Conservation (phyloP, 768 basidiomycete genomes). For the Termitomyces sp. region DNA sequence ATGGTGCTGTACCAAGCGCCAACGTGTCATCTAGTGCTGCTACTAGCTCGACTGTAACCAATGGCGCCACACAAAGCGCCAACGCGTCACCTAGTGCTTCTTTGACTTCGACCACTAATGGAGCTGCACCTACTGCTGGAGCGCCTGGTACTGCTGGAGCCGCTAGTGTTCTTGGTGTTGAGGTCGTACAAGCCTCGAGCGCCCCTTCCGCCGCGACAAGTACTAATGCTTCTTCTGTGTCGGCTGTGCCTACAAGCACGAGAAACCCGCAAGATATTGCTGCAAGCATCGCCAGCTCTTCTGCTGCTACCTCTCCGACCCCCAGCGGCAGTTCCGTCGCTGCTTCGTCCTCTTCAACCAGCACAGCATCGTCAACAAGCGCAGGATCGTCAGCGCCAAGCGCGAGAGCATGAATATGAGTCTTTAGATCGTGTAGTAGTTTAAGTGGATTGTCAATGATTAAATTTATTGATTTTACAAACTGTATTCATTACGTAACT, state of each 20-base stretch:
- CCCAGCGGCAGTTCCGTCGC: not conserved
- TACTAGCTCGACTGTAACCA: not conserved
- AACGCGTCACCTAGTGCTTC: not conserved
- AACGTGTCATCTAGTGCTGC: not conserved
- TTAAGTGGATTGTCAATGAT: not conserved
- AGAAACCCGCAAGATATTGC: conserved; percentile 26
- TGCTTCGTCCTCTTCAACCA: not conserved
- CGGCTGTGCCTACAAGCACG: conserved; percentile 6
- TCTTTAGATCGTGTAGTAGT: conserved; percentile 20
- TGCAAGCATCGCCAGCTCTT: conserved; percentile 25
- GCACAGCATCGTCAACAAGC: not conserved
- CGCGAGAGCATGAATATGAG: conserved; percentile 18
- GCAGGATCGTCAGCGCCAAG: conserved; percentile 11
- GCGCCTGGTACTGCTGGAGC: conserved; percentile 5
- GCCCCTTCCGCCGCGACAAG: conserved; percentile 2
- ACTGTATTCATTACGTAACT: conserved; percentile 10
- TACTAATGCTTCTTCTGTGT: conserved; percentile 1
- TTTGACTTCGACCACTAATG: conserved; percentile 2
- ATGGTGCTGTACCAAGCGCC: not conserved
- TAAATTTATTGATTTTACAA: not conserved
- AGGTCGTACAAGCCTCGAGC: not conserved
- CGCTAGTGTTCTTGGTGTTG: not conserved
- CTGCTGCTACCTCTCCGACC: conserved; percentile 11
- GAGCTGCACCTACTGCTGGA: conserved; percentile 9
- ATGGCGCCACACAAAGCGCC: not conserved